Base-by-base conservation (phyloP, 192 early-diverging fungal species). In the Backusella psychrophila region DNA sequence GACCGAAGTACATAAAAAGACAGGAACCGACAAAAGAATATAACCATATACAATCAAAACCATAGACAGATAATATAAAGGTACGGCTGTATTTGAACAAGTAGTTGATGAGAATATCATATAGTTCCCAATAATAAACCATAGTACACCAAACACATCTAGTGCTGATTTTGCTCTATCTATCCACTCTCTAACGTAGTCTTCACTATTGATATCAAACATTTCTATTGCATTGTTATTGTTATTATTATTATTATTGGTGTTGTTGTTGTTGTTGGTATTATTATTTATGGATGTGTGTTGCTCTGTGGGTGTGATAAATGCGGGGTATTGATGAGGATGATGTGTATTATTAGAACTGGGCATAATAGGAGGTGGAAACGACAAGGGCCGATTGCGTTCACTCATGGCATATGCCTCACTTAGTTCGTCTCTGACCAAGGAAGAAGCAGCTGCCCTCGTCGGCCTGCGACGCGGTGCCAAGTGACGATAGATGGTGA, bases 61-160 rank as follows among this genome's bases (percentile, higher is more conserved):
- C 17, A 94, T 78, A 5, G 91, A 84, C 1, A 87, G 75, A 41
- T 90, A 89, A 56, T 91, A 93, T n/a, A 94, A 73, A 49, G 85
- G 81, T 0, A 90, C 89, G 39, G 92, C 90, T 29, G 81, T 85
- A 0, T 74, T 9, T 36, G 78, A 77, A 75, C 88, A 91, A 7
- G 66, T 80, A 2, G 77, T 74, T 33, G 84, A 85, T 11, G 86
- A 85, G 72, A 94, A 93, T 26, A 92, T 74, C 69, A 90, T 87
- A 76, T 89, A 91, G 77, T 94, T 94, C 74, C 90, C 92, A 77
- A 88, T 76, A 53, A 94, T 80, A 77, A 92, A 94, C 85, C 90
- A 84, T 29, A 90, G 75, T 19, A 87, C 81, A 23, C 85, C 85
- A 77, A 88, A 83, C 12, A 90, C 53, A 71, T 90, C 87, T n/a